Percentiles rank a stretch among this genome's conserved stretches.
phyloP scores from a whole-genome alignment of 129 eudicot species.

The Tanacetum coccineum region DNA sequence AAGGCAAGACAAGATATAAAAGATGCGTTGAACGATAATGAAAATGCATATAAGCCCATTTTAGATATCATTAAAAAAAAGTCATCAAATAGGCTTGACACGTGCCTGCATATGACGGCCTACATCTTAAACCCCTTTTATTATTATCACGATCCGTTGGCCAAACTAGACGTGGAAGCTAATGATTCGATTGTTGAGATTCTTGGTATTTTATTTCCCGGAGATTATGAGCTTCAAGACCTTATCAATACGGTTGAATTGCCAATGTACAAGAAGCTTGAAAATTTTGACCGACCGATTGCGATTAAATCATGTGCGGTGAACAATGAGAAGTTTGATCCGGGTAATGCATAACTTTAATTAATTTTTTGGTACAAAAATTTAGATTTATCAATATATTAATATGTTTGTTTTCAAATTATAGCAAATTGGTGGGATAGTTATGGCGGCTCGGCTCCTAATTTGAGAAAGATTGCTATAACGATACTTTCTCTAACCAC shows the following conservation, averaged over 20 bases:
- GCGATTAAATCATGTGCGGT: too few relatives aligned
- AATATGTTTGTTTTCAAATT: neutral
- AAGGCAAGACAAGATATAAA: too few relatives aligned
- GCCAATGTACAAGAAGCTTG: neutral
- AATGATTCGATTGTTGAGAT: neutral
- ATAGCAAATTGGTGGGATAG: neutral
- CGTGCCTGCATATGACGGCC: neutral
- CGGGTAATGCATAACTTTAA: too few relatives aligned
- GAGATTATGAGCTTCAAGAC: neutral
- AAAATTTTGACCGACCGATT: too few relatives aligned
- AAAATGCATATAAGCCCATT: neutral
- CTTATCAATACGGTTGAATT: too few relatives aligned
- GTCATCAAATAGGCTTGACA: neutral
- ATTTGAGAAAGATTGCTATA: neutral
- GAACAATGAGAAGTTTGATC: too few relatives aligned
- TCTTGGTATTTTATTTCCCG: neutral
- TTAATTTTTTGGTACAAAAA: too few relatives aligned
- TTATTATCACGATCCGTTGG: neutral
- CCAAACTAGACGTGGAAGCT: neutral
- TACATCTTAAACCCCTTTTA: constrained; percentile 10
- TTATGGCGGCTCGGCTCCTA: neutral
- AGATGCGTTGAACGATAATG: neutral
- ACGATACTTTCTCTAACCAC: neutral
- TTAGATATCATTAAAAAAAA: neutral
- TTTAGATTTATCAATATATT: too few relatives aligned